phyloP scores from a whole-genome alignment of 2,329 filamentous ascomycete species.

The Ilyonectria destructans region DNA sequence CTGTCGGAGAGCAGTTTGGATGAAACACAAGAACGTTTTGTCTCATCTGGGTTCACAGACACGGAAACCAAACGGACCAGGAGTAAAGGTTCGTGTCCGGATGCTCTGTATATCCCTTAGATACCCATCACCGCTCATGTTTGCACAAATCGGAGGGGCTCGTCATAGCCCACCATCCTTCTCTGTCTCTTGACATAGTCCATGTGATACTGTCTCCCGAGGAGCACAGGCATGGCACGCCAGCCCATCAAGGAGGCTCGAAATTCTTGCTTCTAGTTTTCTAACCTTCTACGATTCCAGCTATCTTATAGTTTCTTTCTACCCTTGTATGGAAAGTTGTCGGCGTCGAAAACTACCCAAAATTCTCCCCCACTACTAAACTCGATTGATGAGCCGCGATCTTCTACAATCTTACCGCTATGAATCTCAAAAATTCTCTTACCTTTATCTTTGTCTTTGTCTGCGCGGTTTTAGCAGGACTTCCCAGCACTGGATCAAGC shows the following conservation, averaged over 20 bases:
- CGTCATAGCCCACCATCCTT: not conserved
- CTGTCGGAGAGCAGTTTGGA: not conserved
- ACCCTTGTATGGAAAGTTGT: not conserved
- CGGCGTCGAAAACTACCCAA: no score
- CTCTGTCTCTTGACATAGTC: not conserved
- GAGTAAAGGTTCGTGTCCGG: not conserved
- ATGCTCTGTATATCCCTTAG: not conserved
- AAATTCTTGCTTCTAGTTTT: not conserved
- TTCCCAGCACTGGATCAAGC: not conserved
- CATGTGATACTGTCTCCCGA: not conserved
- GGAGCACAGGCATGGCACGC: not conserved
- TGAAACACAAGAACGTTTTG: not conserved
- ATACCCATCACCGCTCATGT: not conserved
- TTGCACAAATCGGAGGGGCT: not conserved
- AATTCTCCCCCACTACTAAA: not conserved
- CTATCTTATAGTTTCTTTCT: no score
- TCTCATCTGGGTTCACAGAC: not conserved
- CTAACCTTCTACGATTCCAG: not conserved
- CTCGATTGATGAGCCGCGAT: not conserved
- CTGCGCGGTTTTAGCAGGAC: slow-evolving; percentile 19
- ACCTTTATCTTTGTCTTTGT: slow-evolving; percentile 12
- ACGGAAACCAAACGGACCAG: not conserved
- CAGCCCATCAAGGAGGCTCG: not conserved
- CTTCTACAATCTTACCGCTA: not conserved
- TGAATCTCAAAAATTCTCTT: slow-evolving; percentile 6